A percentile compares a stretch with the other conserved stretches of the same genome.
Evolutionary conservation across 208 protist species (phyloP).

Genomic region (Crithidia expoeki): DNA sequence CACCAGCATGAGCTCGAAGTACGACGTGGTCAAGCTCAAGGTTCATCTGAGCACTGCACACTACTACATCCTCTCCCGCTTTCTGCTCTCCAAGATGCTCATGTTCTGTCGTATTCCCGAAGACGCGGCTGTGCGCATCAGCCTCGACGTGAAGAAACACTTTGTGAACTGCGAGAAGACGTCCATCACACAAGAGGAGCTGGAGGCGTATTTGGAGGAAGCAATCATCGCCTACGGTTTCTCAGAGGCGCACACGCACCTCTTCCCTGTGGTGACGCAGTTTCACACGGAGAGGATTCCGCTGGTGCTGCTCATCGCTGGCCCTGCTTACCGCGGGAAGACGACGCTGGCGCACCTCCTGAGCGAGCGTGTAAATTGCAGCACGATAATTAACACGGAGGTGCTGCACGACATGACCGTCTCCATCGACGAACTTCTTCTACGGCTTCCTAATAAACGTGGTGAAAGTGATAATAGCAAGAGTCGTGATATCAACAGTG

Average conservation of each 20-base stretch:
- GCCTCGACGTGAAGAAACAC: slow-evolving; percentile 59
- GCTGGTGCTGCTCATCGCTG: slow-evolving; percentile 56
- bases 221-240: slow-evolving; percentile 43
- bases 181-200: slow-evolving; percentile 47
- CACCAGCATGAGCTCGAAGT: slow-evolving; percentile 76
- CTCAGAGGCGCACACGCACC: slow-evolving; percentile 24
- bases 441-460: not conserved
- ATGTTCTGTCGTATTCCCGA: slow-evolving; percentile 58
- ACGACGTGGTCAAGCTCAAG: slow-evolving; percentile 68
- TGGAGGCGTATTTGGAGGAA: slow-evolving; percentile 36
- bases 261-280: slow-evolving; percentile 52
- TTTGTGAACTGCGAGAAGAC: slow-evolving; percentile 50
- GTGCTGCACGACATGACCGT: slow-evolving; percentile 44
- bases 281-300: slow-evolving; percentile 57
- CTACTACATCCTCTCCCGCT: slow-evolving; percentile 73
- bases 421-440: slow-evolving; percentile 23
- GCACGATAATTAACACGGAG: slow-evolving; percentile 58
- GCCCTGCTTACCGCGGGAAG: slow-evolving; percentile 45
- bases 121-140: slow-evolving; percentile 49
- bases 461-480: too few species aligned
- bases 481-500: not conserved
- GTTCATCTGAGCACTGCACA: slow-evolving; percentile 50
- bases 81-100: slow-evolving; percentile 69
- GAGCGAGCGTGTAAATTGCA: slow-evolving; percentile 49
- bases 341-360: slow-evolving; percentile 51